Evolutionary conservation across 2,329 filamentous ascomycete genomes (phyloP).

Genomic region (Aspergillus carbonarius): DNA sequence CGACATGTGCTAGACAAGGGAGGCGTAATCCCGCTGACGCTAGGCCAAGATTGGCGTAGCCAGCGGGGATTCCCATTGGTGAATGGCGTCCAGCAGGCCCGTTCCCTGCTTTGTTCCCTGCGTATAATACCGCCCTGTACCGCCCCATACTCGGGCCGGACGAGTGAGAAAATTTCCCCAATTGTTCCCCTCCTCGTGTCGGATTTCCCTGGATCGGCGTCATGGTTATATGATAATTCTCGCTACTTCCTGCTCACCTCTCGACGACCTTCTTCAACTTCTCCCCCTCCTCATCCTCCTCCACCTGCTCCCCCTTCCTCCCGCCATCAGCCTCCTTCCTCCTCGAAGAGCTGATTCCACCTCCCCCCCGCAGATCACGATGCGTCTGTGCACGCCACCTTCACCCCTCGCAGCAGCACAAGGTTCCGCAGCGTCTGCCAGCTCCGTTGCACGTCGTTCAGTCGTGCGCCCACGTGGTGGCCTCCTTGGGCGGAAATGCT

Average conservation of each 20-base stretch:
- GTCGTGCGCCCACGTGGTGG: conserved; percentile 40
- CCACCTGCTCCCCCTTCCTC: neutral
- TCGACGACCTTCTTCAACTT: neutral
- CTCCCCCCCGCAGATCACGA: conserved; percentile 19
- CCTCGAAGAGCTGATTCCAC: conserved; percentile 14
- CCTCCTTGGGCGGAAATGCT: conserved; percentile 38
- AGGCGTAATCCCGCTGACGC: neutral
- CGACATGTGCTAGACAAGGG: neutral
- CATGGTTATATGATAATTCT: conserved; percentile 3
- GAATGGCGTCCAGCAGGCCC: neutral
- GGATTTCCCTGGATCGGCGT: conserved; percentile 4
- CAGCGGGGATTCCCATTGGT: neutral
- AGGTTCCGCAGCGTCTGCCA: conserved; percentile 32
- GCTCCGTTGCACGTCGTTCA: conserved; percentile 31
- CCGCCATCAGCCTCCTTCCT: conserved; percentile 12
- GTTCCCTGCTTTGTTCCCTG: conserved; percentile 2
- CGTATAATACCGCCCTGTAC: neutral
- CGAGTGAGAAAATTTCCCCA: neutral
- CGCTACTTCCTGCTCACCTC: neutral
- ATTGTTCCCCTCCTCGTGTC: neutral
- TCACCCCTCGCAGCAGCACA: conserved; percentile 19
- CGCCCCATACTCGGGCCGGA: neutral
- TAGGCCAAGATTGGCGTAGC: neutral
- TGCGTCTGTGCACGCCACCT: conserved; percentile 31
- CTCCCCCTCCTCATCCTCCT: neutral